phyloP scores from a whole-genome alignment of 2,329 filamentous ascomycete species.

The Alternaria alternata region DNA sequence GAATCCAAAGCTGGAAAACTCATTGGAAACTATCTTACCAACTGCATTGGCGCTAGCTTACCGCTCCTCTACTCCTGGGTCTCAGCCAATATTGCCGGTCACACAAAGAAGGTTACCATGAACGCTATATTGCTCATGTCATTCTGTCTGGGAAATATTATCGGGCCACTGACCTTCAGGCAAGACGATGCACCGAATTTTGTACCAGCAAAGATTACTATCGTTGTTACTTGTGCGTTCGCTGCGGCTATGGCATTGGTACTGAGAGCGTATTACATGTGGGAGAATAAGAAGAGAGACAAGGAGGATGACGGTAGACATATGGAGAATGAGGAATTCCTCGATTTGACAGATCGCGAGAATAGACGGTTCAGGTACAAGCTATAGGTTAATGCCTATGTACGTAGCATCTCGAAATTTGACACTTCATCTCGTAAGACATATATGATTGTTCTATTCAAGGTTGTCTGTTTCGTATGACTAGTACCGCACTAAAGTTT shows the following conservation, averaged over 20 bases:
- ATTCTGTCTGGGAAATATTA: slow-evolving; percentile 54
- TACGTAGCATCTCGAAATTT: not conserved
- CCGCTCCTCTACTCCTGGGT: slow-evolving; percentile 51
- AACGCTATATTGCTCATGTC: slow-evolving; percentile 56
- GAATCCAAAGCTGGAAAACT: slow-evolving; percentile 29
- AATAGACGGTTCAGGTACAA: slow-evolving; percentile 36
- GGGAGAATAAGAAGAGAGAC: slow-evolving; percentile 46
- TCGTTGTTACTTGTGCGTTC: slow-evolving; percentile 31
- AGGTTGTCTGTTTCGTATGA: not conserved
- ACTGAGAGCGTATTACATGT: slow-evolving; percentile 36
- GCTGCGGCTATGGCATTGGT: slow-evolving; percentile 53
- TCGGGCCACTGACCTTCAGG: slow-evolving; percentile 54
- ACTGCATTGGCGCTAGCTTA: slow-evolving; percentile 46
- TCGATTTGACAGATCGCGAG: slow-evolving; percentile 49
- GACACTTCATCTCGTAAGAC: not conserved
- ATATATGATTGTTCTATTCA: not conserved
- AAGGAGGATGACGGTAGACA: not conserved
- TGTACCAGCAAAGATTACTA: slow-evolving; percentile 56
- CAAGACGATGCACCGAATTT: slow-evolving; percentile 47
- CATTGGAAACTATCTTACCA: slow-evolving; percentile 57
- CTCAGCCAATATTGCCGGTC: slow-evolving; percentile 56
- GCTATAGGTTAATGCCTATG: slow-evolving; percentile 7
- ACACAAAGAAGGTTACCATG: slow-evolving; percentile 64
- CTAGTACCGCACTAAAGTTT: not conserved
- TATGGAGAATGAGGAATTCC: slow-evolving; percentile 44